A percentile compares a stretch with the other conserved stretches of the same genome.
Evolutionary conservation across 179 eudicot species (phyloP).

Genomic region (Patellifolia procumbens): DNA sequence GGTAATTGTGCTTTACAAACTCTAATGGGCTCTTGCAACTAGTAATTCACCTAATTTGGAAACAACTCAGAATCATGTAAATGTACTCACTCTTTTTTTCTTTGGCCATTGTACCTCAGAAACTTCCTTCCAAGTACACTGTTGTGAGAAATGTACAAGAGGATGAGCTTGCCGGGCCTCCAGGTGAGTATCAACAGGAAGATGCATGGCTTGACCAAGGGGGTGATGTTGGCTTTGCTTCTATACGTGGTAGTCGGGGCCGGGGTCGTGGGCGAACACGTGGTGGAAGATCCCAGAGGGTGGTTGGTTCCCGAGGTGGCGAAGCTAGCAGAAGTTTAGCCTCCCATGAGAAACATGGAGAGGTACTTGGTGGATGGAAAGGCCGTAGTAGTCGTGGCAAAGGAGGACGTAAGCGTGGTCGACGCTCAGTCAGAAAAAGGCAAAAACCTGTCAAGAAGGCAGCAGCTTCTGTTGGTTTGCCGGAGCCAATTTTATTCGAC

Average conservation of each 20-base stretch:
- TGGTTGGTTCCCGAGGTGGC: conserved; percentile 32
- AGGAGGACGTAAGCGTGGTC: conserved; percentile 65
- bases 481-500: conserved; percentile 32
- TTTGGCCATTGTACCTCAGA: conserved; percentile 32
- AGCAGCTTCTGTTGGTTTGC: conserved; percentile 17
- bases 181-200: conserved; percentile 38
- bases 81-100: background rate
- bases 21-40: background rate
- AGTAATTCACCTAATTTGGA: background rate
- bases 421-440: conserved; percentile 50
- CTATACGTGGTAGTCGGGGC: conserved; percentile 32
- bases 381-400: conserved; percentile 54
- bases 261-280: conserved; percentile 53
- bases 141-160: conserved; percentile 42
- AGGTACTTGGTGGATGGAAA: conserved; percentile 61
- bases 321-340: conserved; percentile 36
- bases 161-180: conserved; percentile 39
- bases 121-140: conserved; percentile 40
- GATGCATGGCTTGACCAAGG: conserved; percentile 49
- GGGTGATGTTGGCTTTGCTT: conserved; percentile 26
- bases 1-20: background rate
- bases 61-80: background rate
- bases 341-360: conserved; percentile 39
- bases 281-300: conserved; percentile 63
- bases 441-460: conserved; percentile 50